Conservation (phyloP, 805 yeast genomes). For the Candida coquimbonensis region DNA sequence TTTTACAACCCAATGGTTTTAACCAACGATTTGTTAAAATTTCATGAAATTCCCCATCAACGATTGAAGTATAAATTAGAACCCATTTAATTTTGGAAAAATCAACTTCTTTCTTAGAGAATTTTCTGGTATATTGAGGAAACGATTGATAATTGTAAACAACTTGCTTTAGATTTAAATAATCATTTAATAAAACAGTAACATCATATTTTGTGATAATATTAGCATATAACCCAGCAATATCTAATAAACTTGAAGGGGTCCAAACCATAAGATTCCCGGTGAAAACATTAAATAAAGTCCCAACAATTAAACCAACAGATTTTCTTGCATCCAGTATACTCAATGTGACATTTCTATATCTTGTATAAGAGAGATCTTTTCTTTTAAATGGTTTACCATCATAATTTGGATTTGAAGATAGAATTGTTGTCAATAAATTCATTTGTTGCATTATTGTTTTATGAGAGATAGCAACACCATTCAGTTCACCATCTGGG, state of each 20-base stretch:
- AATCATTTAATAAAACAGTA: conserved; percentile 74
- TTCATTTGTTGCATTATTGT: conserved; percentile 87
- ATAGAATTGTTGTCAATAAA: conserved; percentile 59
- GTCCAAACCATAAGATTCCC: conserved; percentile 82
- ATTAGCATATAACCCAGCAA: conserved; percentile 83
- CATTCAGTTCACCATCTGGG: conserved; percentile 85
- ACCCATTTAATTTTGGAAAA: conserved; percentile 83
- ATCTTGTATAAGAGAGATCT: conserved; percentile 38
- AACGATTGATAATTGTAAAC: conserved; percentile 88
- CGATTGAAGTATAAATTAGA: conserved; percentile 77
- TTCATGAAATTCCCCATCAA: conserved; percentile 89
- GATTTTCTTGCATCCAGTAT: conserved; percentile 70
- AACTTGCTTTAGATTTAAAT: conserved; percentile 81
- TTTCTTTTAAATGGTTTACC: conserved; percentile 44
- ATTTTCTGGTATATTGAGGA: conserved; percentile 79
- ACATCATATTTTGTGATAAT: conserved; percentile 65
- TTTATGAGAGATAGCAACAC: conserved; percentile 87
- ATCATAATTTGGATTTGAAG: conserved; percentile 48
- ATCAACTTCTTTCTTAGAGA: conserved; percentile 65
- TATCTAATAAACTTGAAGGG: conserved; percentile 63
- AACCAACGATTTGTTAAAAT: conserved; percentile 86
- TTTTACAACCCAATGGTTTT: conserved; percentile 78
- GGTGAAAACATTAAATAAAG: conserved; percentile 71
- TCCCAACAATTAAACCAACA: conserved; percentile 79
- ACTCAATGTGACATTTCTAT: conserved; percentile 52